phyloP scores from a whole-genome alignment of 1,139 yeast species.

The Blastobotrys petasosporus region DNA sequence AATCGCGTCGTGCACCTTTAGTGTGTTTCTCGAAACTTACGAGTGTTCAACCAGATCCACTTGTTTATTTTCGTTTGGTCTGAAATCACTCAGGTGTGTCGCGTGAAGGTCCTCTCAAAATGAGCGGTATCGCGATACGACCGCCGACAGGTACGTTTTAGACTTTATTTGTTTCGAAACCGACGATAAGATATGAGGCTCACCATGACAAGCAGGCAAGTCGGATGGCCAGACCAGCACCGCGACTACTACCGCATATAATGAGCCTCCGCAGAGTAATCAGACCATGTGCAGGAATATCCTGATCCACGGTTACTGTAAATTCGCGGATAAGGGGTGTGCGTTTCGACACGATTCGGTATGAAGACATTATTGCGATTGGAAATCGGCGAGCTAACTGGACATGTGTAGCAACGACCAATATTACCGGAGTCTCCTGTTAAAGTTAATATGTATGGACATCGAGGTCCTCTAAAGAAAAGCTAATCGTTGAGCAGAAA shows the following conservation, averaged over 20 bases:
- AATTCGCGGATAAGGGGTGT: constrained; percentile 84
- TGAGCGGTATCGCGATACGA: constrained; percentile 9
- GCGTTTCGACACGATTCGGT: constrained; percentile 60
- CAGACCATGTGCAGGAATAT: constrained; percentile 83
- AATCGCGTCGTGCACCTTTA: no score
- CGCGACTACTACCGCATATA: neutral
- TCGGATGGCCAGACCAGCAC: neutral
- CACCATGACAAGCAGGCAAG: neutral
- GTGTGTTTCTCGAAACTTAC: no score
- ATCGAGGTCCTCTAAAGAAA: neutral
- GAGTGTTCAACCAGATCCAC: no score
- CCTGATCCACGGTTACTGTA: constrained; percentile 82
- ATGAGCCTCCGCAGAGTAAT: constrained; percentile 22
- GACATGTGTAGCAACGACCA: neutral
- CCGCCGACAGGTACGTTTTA: neutral
- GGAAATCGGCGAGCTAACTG: neutral
- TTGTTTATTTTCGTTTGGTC: no score
- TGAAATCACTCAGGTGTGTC: no score
- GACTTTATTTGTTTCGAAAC: neutral
- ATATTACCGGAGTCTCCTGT: neutral
- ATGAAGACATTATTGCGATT: neutral
- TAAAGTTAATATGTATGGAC: neutral
- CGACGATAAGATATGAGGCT: no score
- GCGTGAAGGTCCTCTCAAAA: neutral
- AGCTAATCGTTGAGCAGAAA: constrained; percentile 15